Evolutionary conservation across 805 yeast species (phyloP).

Genomic region (Saccharomycopsis babjevae): DNA sequence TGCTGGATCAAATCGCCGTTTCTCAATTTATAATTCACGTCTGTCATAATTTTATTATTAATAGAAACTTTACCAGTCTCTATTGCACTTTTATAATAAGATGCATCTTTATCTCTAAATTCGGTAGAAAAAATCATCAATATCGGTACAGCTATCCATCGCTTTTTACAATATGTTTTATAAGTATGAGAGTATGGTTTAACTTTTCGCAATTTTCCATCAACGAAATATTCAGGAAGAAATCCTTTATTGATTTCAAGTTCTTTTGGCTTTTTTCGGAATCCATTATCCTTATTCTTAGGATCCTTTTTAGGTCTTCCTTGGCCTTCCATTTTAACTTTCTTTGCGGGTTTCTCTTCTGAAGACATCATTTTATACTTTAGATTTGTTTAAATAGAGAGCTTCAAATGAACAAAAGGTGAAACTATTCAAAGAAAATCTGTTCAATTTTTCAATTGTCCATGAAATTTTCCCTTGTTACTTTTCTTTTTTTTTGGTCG

Average conservation of each 20-base stretch:
- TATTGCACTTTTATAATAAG: slow-evolving; percentile 49
- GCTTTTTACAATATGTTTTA: slow-evolving; percentile 76
- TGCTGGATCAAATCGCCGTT: slow-evolving; percentile 83
- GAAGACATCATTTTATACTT: neutral
- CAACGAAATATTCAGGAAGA: slow-evolving; percentile 26
- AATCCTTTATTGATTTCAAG: neutral
- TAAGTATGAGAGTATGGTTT: slow-evolving; percentile 85
- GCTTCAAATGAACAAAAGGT: too few species aligned
- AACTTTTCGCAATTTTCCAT: slow-evolving; percentile 58
- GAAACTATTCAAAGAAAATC: too few species aligned
- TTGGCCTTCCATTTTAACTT: neutral
- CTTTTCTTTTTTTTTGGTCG: too few species aligned
- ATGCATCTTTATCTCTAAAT: slow-evolving; percentile 67
- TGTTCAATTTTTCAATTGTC: too few species aligned
- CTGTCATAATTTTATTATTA: slow-evolving; percentile 33
- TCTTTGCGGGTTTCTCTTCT: neutral
- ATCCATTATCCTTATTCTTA: slow-evolving; percentile 7
- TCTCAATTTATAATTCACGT: slow-evolving; percentile 31
- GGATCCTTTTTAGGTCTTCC: neutral
- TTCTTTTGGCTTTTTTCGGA: slow-evolving; percentile 1
- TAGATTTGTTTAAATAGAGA: too few species aligned
- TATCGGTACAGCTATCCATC: slow-evolving; percentile 84
- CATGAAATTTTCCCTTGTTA: too few species aligned
- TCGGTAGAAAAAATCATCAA: slow-evolving; percentile 76
- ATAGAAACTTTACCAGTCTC: slow-evolving; percentile 61